phyloP scores from a whole-genome alignment of 1,284 basidiomycete species.

The Kwoniella shivajii region DNA sequence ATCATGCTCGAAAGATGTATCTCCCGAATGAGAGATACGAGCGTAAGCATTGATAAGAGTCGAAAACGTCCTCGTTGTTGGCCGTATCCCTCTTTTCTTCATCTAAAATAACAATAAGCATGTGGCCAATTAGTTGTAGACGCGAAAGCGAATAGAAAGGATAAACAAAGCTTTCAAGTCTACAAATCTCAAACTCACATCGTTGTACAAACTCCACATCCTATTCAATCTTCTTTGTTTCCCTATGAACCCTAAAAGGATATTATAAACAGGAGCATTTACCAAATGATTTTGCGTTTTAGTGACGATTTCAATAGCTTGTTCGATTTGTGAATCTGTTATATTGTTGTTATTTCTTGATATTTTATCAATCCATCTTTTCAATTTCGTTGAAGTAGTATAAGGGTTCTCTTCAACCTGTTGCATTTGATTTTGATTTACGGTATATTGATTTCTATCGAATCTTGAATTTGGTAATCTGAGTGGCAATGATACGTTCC shows the following conservation, averaged over 20 bases:
- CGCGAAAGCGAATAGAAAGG: not conserved
- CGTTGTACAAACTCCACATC: constrained; percentile 48
- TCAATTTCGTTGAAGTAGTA: constrained; percentile 21
- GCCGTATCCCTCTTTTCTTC: constrained; percentile 50
- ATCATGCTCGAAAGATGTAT: constrained; percentile 5
- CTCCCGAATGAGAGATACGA: constrained; percentile 24
- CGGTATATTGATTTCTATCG: not conserved
- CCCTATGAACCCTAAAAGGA: constrained; percentile 41
- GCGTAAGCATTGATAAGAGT: constrained; percentile 49
- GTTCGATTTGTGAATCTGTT: constrained; percentile 24
- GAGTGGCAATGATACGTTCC: not conserved
- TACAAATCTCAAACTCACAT: constrained; percentile 33
- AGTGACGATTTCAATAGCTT: constrained; percentile 32
- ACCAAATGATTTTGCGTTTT: constrained; percentile 27
- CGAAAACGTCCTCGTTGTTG: constrained; percentile 47
- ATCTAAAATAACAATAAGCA: constrained; percentile 33
- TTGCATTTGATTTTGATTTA: not conserved
- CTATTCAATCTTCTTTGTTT: constrained; percentile 36
- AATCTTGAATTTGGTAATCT: not conserved
- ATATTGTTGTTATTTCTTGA: constrained; percentile 13
- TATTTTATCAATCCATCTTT: constrained; percentile 28
- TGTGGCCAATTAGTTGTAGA: not conserved
- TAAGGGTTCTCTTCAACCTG: constrained; percentile 14
- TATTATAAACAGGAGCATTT: constrained; percentile 49
- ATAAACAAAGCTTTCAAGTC: not conserved